Conservation (phyloP, 495 filamentous ascomycete species). For the Thermothielavioides terrestris region DNA sequence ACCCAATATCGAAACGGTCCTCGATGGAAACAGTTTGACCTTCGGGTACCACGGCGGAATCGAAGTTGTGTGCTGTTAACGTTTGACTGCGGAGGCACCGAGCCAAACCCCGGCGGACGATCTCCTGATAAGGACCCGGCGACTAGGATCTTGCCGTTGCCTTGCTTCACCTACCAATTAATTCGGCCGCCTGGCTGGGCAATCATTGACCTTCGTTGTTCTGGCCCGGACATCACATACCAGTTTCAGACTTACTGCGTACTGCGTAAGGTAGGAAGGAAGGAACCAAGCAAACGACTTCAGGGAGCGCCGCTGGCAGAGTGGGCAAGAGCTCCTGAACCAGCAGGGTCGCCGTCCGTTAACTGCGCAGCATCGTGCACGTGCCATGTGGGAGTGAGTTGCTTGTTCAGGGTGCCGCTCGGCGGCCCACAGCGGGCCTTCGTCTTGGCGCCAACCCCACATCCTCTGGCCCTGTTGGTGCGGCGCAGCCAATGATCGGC, state of each 20-base stretch:
- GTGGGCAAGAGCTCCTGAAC: too few relatives aligned
- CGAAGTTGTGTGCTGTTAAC: background rate
- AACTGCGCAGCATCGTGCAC: too few relatives aligned
- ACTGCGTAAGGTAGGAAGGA: too few relatives aligned
- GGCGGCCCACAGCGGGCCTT: background rate
- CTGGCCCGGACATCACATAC: too few relatives aligned
- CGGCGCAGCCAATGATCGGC: conserved; percentile 18
- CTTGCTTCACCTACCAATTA: too few relatives aligned
- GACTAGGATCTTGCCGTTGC: background rate
- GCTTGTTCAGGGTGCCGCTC: background rate
- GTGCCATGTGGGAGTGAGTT: background rate
- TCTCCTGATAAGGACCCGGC: background rate
- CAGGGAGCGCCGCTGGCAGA: too few relatives aligned
- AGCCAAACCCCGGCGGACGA: background rate
- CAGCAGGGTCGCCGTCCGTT: too few relatives aligned
- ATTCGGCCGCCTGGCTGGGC: too few relatives aligned
- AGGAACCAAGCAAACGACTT: too few relatives aligned
- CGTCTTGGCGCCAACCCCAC: background rate
- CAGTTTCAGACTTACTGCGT: too few relatives aligned
- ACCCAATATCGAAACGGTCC: too few relatives aligned
- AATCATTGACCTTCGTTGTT: too few relatives aligned
- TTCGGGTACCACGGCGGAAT: background rate
- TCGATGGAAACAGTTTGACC: background rate
- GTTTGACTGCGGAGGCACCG: background rate
- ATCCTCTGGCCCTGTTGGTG: background rate